Evolutionary conservation across 306 rosid genomes (phyloP).

Genomic region (Inga laurina): DNA sequence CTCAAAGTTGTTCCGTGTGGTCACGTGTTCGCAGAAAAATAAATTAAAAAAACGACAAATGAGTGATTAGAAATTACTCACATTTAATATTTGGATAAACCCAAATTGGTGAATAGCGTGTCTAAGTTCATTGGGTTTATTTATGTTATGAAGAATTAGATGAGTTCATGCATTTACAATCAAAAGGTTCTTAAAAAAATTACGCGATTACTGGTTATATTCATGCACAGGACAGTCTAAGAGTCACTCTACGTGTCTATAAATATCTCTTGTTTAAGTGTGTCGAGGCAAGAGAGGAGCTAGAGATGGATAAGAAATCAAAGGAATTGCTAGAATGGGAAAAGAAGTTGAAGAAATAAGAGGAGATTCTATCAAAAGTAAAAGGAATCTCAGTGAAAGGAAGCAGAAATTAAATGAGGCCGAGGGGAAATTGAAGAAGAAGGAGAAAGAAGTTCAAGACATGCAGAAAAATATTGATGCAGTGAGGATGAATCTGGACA

Average conservation of each 20-base stretch:
- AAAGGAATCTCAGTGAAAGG: not conserved
- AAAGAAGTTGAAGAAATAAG: not conserved
- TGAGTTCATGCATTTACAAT: not conserved
- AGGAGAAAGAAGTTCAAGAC: not conserved
- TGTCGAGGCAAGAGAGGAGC: not conserved
- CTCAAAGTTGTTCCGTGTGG: too few relatives aligned
- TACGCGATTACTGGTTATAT: not conserved
- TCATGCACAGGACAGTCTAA: not conserved
- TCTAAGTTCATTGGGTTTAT: not conserved
- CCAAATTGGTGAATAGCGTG: not conserved
- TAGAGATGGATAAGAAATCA: not conserved
- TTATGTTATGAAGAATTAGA: too few relatives aligned
- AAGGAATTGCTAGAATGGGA: not conserved
- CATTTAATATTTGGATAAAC: too few relatives aligned
- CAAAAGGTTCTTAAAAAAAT: not conserved
- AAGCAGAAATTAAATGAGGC: not conserved
- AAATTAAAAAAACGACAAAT: too few relatives aligned
- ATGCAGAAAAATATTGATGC: not conserved
- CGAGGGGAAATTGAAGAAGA: not conserved
- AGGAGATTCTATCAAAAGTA: not conserved
- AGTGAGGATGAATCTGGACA: not conserved
- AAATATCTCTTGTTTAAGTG: not conserved
- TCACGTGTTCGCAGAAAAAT: too few relatives aligned
- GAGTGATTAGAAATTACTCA: too few relatives aligned
- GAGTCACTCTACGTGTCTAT: not conserved